These are phyloP conservation scores for Teunomyces stri DNA, from an alignment of 805 yeast genomes.

Conservation along the genomic window DNA sequence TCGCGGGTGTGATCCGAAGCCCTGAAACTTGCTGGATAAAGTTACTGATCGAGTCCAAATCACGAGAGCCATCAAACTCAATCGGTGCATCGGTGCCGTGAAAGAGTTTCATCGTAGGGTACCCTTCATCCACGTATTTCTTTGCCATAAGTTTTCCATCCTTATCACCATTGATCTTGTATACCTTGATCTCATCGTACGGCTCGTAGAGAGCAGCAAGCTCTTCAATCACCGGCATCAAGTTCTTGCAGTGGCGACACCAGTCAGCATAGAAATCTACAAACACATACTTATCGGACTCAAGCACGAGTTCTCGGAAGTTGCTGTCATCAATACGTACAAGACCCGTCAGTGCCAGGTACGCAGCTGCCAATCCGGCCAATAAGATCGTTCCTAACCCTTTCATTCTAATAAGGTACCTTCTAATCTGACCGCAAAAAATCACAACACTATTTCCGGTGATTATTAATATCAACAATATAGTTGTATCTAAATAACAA, in stretches of 20 bases:
- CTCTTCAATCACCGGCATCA: slow-evolving; percentile 46
- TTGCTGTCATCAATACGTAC: slow-evolving; percentile 46
- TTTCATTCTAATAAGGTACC: slow-evolving; percentile 2
- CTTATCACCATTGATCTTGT: slow-evolving; percentile 59
- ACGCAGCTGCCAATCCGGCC: slow-evolving; percentile 5
- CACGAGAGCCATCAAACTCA: slow-evolving; percentile 56
- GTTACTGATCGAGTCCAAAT: slow-evolving; percentile 46
- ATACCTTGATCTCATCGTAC: slow-evolving; percentile 43
- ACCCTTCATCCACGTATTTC: slow-evolving; percentile 56
- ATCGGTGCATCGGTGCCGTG: slow-evolving; percentile 51
- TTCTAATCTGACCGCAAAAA: not conserved
- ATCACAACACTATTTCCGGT: not conserved
- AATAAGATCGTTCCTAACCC: not conserved
- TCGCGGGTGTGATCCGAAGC: slow-evolving; percentile 12
- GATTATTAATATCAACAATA: no score
- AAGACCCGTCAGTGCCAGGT: slow-evolving; percentile 23
- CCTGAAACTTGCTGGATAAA: slow-evolving; percentile 46
- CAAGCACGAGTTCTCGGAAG: slow-evolving; percentile 54
- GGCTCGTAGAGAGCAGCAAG: slow-evolving; percentile 29
- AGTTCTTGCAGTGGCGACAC: slow-evolving; percentile 66
- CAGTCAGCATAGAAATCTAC: slow-evolving; percentile 62
- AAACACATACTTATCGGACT: slow-evolving; percentile 48
- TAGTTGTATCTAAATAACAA: not conserved
- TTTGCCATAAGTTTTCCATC: slow-evolving; percentile 49
- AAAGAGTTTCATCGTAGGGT: slow-evolving; percentile 63